Evolutionary conservation across 129 eudicot genomes (phyloP), one percentile per base, ranked within the genome.

Genomic region (Ambrosia trifida): DNA sequence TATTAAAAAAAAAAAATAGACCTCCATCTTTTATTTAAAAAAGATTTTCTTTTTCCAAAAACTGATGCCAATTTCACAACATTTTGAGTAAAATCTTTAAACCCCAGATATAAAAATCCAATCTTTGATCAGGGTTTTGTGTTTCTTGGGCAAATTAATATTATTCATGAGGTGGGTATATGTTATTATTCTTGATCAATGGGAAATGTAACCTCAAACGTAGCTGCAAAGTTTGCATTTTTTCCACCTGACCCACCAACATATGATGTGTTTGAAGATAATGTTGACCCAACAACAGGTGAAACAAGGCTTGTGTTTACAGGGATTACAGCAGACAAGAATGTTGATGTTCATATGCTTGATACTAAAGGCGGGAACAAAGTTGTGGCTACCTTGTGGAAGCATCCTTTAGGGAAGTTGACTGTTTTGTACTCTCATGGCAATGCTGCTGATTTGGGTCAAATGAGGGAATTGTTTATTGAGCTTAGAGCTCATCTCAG

Each of bases 401-500:
- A 87, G 60, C 96, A 94, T 31, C 98, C 96, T 2, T 58, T 74
- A 63, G 96, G 85, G 57, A 89, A 84, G 71, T 86, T 94, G 19
- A 94, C 98, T 33, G 33, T 94, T 40, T 67, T 94, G 80, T 87
- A 94, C 52, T 94, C 98, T 45, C 98, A 94, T 85, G 98, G 98
- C 28, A 94, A 94, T 64, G 98, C 98, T 54, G 96, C 98, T 77
- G 98, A 94, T 85, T 87, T 94, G 77, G 98, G 98, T 11, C 98
- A 94, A 65, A 94, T 94, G 98, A 78, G 54, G 19, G 98, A 94
- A 63, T 88, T 94, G 36, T 94, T 94, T 57, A 78, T 82, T 68
- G 98, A 94, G 95, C 98, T 94, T 54, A 80, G 98, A 80, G 96
- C 98, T 77, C 98, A 89, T 60, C 96, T 94, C 4, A 86, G 98